These are phyloP conservation scores for Mortierella sp. DNA, from an alignment of 371 early-diverging fungal species.

Conservation along the genomic window DNA sequence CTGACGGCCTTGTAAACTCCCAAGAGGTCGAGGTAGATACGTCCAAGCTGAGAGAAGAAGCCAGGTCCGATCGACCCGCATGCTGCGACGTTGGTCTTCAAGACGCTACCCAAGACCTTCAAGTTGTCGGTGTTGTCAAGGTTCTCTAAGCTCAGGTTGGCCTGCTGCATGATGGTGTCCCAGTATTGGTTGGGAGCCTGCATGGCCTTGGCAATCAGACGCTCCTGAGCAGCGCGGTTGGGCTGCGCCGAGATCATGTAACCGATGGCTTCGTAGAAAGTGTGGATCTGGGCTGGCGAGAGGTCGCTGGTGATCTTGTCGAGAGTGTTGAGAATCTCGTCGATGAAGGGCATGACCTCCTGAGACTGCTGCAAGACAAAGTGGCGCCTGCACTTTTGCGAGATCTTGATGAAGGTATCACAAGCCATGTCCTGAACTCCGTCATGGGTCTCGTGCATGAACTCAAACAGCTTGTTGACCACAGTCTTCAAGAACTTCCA, in stretches of 20 bases:
- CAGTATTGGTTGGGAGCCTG: constrained; percentile 89
- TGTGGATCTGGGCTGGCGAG: constrained; percentile 91
- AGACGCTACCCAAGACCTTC: constrained; percentile 91
- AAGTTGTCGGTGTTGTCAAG: constrained; percentile 85
- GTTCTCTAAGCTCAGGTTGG: constrained; percentile 76
- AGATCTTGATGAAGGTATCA: constrained; percentile 99
- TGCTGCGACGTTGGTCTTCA: constrained; percentile 95
- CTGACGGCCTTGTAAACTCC: constrained; percentile 91
- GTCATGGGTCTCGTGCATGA: constrained; percentile 99
- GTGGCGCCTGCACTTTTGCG: constrained; percentile 96
- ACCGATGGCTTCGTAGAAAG: constrained; percentile 97
- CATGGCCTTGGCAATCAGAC: constrained; percentile 90
- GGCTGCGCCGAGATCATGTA: constrained; percentile 95
- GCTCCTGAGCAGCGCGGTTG: constrained; percentile 77
- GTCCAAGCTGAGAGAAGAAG: constrained; percentile 87
- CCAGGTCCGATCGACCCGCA: constrained; percentile 91
- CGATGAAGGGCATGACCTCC: constrained; percentile 91
- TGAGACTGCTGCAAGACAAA: constrained; percentile 92
- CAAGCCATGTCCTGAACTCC: constrained; percentile 99
- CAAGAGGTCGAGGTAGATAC: constrained; percentile 91
- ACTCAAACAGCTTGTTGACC: constrained; percentile 99
- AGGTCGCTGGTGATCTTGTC: constrained; percentile 90
- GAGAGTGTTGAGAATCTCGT: constrained; percentile 89
- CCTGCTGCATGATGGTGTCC: constrained; percentile 83
- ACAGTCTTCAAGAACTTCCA: constrained; percentile 99